Base-by-base conservation (phyloP, 768 basidiomycete genomes). In the Pleurotus sapidus region DNA sequence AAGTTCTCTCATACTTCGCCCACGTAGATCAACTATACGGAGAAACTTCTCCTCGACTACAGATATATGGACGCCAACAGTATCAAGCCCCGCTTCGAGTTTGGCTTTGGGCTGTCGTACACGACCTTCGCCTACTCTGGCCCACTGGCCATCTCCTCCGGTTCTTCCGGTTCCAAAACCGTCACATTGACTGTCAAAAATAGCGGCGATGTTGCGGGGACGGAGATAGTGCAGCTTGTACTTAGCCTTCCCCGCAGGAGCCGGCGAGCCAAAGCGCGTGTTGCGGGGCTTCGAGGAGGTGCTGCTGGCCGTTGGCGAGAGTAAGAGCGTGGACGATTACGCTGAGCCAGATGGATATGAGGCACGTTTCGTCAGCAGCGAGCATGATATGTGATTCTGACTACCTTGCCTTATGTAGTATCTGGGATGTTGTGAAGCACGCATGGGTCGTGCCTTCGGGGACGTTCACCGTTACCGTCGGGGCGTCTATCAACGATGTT, bases 41-140 rank as follows among this genome's bases (percentile, higher is more conserved):
- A 93, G 67, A 74, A 76, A 47, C 75, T 91, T 48, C 68, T 81
- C 51, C 86, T 92, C 58, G 90, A 91, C 66, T 91, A 92, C 63
- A 77, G 87, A 11, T 77, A 81, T 68, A 88, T 89, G 60, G 88
- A 89, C 55, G 77, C 84, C 55, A 79, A 86, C 56, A 72, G 30
- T 24, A 56, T 56, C 55, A 56, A 9, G 14, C 55, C 55, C 4
- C 55, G 55, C 14, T 56, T 56, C 20, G 55, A 56, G 45, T 56
- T 56, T 23, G 55, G 55, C 12, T 56, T 46, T 43, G 55, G 55
- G 11, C 25, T 56, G 71, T 84, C 82, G 2, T 93, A 91, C 68
- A 89, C 90, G 47, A 82, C 78, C 0, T 93, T 91, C 68, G 65
- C 76, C 3, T 90, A 88, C 67, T 82, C 84, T 7, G 68, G 37